phyloP scores from a whole-genome alignment of 768 basidiomycete species.

The Amanita polypyramis region DNA sequence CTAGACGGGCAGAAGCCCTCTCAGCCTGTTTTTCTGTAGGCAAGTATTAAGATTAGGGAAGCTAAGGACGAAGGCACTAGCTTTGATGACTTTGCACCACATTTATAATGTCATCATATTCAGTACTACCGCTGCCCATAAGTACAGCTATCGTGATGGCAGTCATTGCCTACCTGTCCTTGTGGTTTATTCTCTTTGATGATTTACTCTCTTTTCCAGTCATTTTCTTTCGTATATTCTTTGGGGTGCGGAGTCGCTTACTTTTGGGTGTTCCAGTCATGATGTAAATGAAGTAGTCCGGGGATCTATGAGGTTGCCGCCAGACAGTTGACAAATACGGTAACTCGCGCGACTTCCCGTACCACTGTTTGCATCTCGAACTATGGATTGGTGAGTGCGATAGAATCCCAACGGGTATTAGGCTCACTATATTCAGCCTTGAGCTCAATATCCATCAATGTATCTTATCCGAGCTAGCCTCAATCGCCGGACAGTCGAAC shows the following conservation, averaged over 20 bases:
- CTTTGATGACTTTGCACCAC: constrained; percentile 11
- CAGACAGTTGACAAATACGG: too few relatives aligned
- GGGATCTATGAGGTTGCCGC: constrained; percentile 1
- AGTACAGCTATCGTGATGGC: neutral
- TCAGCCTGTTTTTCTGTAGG: constrained; percentile 19
- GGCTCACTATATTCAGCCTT: constrained; percentile 32
- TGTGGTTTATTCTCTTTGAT: neutral
- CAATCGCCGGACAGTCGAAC: constrained; percentile 36
- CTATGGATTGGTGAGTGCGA: constrained; percentile 39
- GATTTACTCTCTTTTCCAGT: neutral
- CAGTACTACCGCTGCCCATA: neutral
- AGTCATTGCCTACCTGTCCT: neutral
- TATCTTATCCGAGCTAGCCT: constrained; percentile 66
- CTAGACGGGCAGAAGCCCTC: constrained; percentile 15
- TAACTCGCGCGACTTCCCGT: too few relatives aligned
- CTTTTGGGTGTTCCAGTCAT: neutral
- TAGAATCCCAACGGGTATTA: neutral
- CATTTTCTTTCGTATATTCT: neutral
- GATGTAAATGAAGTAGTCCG: neutral
- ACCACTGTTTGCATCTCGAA: too few relatives aligned
- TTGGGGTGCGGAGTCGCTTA: neutral
- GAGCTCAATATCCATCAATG: constrained; percentile 72
- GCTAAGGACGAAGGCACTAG: neutral
- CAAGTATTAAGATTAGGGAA: constrained; percentile 2
- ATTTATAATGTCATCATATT: constrained; percentile 4